Percentiles rank a stretch among this genome's conserved stretches.
Conservation (phyloP, 768 basidiomycete genomes). For the Mycena galopus region DNA sequence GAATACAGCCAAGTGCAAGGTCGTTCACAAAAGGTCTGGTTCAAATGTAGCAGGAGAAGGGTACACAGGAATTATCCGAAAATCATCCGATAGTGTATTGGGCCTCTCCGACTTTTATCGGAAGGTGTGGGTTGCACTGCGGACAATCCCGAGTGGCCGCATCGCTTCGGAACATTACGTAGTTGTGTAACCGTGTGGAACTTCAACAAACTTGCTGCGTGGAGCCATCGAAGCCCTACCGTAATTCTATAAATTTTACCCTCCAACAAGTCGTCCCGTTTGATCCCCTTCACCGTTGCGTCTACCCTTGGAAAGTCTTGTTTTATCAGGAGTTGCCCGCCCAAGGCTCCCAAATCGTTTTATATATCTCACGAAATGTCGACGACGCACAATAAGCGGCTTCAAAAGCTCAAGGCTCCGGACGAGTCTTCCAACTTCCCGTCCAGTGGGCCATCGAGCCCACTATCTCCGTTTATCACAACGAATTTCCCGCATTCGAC, state of each 20-base stretch:
- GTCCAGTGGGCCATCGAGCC: not conserved
- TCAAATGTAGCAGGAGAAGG: no score
- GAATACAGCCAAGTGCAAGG: no score
- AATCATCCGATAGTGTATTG: no score
- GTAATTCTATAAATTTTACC: not conserved
- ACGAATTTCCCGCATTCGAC: not conserved
- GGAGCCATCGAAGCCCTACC: not conserved
- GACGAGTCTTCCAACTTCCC: not conserved
- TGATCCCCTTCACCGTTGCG: not conserved
- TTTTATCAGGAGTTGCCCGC: no score
- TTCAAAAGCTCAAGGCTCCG: not conserved
- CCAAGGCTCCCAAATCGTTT: no score
- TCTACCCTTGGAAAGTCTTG: not conserved
- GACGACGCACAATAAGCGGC: not conserved
- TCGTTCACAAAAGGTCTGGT: no score
- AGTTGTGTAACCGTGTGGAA: no score
- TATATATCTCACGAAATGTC: not conserved
- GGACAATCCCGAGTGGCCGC: not conserved
- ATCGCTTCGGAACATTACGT: not conserved
- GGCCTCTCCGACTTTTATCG: no score
- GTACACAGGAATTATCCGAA: no score
- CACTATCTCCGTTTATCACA: not conserved
- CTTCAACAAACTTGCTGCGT: not conserved
- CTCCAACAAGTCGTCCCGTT: not conserved
- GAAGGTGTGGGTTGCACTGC: no score